Evolutionary conservation across 495 filamentous ascomycete species (phyloP).

Genomic region (Penicilliopsis zonata): DNA sequence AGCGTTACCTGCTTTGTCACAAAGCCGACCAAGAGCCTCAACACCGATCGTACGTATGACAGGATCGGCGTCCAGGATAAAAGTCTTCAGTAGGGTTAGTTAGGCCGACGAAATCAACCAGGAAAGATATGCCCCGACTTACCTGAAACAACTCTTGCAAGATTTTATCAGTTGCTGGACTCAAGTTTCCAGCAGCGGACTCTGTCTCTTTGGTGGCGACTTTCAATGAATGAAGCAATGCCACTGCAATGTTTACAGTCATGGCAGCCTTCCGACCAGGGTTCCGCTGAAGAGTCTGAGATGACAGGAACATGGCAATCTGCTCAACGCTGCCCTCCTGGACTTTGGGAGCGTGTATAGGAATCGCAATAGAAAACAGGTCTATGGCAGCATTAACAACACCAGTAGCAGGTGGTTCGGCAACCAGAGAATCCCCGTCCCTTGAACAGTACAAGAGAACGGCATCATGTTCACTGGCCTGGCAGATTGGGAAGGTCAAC

Average conservation of each 20-base stretch:
- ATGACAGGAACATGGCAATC: conserved; percentile 72
- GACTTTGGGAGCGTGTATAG: conserved; percentile 76
- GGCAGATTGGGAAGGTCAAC: conserved; percentile 61
- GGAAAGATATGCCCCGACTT: conserved; percentile 10
- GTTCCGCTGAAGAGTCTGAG: conserved; percentile 69
- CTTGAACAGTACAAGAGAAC: conserved; percentile 58
- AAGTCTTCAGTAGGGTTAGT: conserved; percentile 33
- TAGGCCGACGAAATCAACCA: not conserved
- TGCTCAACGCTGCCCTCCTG: conserved; percentile 95
- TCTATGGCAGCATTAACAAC: conserved; percentile 89
- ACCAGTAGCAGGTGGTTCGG: conserved; percentile 82
- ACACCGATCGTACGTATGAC: conserved; percentile 77
- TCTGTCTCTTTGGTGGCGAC: conserved; percentile 70
- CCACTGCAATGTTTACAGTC: conserved; percentile 77
- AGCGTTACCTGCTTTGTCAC: conserved; percentile 73
- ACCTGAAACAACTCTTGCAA: conserved; percentile 74
- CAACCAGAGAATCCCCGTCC: conserved; percentile 34
- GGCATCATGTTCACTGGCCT: conserved; percentile 83
- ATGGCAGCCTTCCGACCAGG: conserved; percentile 81
- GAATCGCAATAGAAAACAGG: conserved; percentile 81
- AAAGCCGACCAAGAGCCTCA: conserved; percentile 81
- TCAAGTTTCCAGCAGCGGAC: conserved; percentile 61
- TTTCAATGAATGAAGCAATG: conserved; percentile 67
- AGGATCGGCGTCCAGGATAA: conserved; percentile 71
- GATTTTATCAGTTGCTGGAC: conserved; percentile 68